Evolutionary conservation across 2,329 filamentous ascomycete species (phyloP).

Genomic region (Sporothrix pallida): DNA sequence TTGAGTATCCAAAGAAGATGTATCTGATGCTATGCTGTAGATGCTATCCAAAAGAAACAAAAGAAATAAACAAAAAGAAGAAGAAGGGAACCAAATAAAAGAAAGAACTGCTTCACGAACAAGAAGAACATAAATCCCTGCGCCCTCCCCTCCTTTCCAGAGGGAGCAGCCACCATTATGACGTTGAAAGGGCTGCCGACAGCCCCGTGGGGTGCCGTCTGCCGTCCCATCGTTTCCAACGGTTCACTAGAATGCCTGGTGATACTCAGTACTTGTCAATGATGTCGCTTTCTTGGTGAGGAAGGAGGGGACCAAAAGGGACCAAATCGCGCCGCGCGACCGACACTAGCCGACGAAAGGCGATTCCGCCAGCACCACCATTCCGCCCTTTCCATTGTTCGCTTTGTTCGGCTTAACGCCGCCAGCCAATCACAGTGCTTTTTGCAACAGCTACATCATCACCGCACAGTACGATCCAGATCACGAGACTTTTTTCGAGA

Average conservation of each 20-base stretch:
- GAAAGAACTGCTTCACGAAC: not conserved
- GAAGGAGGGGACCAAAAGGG: not conserved
- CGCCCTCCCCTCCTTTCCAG: not conserved
- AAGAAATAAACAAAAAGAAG: not conserved
- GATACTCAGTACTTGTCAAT: not conserved
- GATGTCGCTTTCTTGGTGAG: not conserved
- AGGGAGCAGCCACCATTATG: not conserved
- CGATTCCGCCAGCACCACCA: slow-evolving; percentile 18
- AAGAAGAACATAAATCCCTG: not conserved
- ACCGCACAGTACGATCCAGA: not conserved
- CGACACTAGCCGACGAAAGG: slow-evolving; percentile 35
- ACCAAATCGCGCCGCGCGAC: slow-evolving; percentile 11
- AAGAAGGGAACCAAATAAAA: not conserved
- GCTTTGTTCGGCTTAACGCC: slow-evolving; percentile 24
- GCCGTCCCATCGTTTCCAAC: not conserved
- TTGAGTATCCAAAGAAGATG: not conserved
- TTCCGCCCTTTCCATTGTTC: slow-evolving; percentile 9
- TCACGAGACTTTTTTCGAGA: not conserved
- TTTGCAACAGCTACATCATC: not conserved
- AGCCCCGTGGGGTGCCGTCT: slow-evolving; percentile 18
- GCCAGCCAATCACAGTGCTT: not conserved
- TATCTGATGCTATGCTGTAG: not conserved
- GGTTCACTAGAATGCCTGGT: not conserved
- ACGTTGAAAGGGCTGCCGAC: slow-evolving; percentile 6
- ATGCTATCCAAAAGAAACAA: not conserved